Base-by-base conservation (phyloP, 2,329 filamentous ascomycete genomes). In the Fusarium sp. region DNA sequence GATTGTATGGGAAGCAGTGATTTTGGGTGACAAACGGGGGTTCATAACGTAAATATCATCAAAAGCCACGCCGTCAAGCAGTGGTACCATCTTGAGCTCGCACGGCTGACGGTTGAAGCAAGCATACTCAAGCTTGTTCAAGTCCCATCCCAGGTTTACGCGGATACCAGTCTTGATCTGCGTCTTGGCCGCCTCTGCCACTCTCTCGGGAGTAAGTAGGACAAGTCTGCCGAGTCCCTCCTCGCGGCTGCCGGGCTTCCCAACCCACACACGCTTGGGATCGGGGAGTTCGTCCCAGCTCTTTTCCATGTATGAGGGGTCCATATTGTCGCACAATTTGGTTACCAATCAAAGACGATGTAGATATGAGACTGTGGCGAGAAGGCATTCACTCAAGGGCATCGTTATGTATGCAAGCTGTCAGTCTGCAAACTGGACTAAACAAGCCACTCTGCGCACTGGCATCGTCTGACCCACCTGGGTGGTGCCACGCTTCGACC, bases 41-140 rank as follows among this genome's bases (percentile, higher is more conserved):
- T 87, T 86, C 76, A 87, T 82, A 12, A 79, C 80, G 69, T 85
- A 87, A 16, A 85, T 76, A 63, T 87, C 85, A 70, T 87, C 84
- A 69, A 85, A 87, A 6, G 82, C 83, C 0, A 81, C 75, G 10
- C 85, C 82, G 10, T 81, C 80, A 9, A 88, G 76, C 15, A 87
- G 62, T 11, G 84, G 81, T 1, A 86, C 79, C 59, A 89, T 85
- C 58, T 82, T 81, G 68, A 88, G 87, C 34, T 84, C 77, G 53
- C 84, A 85, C 9, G 84, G 82, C 36, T 84, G 82, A 2, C 88
- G 82, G 44, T 83, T 83, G 68, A 89, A 85, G 64, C 86, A 85
- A 2, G 87, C 85, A 68, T 85, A 82, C 61, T 89, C 86, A 3
- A 89, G 77, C 70, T 89, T 89, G 18, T 82, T 84, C 64, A 89